Evolutionary conservation across 352 stramenopile species (phyloP), one percentile per base, ranked within the genome.

Genomic region (Globisporangium emineosum): DNA sequence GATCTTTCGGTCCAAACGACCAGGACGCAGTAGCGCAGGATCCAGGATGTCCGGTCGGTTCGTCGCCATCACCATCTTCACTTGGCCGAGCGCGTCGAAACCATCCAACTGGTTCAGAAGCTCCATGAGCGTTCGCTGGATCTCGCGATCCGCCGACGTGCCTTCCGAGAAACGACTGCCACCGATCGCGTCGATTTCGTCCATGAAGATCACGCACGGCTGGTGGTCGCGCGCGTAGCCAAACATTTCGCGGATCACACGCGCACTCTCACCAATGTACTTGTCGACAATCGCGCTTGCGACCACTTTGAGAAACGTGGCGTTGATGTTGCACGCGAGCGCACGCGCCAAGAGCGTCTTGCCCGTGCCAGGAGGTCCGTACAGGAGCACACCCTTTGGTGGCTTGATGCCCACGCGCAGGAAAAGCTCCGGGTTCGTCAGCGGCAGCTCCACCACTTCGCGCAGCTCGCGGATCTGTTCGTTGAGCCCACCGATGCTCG

Each of bases 161-260:
- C 97, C 97, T 74, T 99, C 96, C 49, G 90, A 98, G 73, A 99
- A 99, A 40, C 98, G 94, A 54, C 89, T 98, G 66, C 97, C 97
- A 71, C 97, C 97, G 71, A 99, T 99, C 27, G 97, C 97, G 84
- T 99, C 98, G 76, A 99, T 99, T 72, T 99, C 98, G 78, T 99
- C 98, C 96, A 99, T 99, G 72, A 99, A 99, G 77, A 99, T 99
- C 62, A 99, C 97, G 67, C 97, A 99, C 43, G 98, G 97, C 83
- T 99, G 91, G 75, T 99, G 97, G 75, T 99, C 96, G 53, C 92
- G 88, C 15, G 94, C 85, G 78, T 98, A 89, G 80, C 97, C 89
- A 66, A 99, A 99, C 97, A 99, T 99, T 82, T 99, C 98, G 61
- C 98, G 96, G 73, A 99, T 99, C 67, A 99, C 96, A 68, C 97